These are phyloP conservation scores for Elongisporangium prolatum DNA, from an alignment of 352 stramenopile genomes.

Conservation along the genomic window DNA sequence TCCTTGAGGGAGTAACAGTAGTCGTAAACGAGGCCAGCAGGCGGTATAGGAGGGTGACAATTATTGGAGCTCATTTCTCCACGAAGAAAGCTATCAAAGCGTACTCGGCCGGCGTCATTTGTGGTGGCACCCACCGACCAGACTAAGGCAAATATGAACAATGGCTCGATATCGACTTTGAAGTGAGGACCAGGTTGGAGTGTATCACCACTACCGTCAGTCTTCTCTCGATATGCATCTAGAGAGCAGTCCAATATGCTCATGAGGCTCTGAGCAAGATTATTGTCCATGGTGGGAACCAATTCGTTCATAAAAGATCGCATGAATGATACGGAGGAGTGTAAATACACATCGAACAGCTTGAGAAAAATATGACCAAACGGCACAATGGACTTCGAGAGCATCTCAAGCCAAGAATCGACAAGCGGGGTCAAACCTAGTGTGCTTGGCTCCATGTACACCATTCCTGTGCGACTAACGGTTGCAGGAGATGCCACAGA, in stretches of 20 bases:
- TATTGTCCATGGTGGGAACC: slow-evolving; percentile 92
- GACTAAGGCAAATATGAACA: slow-evolving; percentile 92
- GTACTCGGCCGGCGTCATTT: slow-evolving; percentile 76
- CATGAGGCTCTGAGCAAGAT: slow-evolving; percentile 89
- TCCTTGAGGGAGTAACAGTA: slow-evolving; percentile 87
- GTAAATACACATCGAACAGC: slow-evolving; percentile 91
- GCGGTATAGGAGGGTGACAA: slow-evolving; percentile 47
- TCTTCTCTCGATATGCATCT: slow-evolving; percentile 59
- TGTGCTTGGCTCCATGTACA: slow-evolving; percentile 94
- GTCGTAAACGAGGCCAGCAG: slow-evolving; percentile 82
- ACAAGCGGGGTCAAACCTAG: slow-evolving; percentile 90
- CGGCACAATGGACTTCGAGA: slow-evolving; percentile 26
- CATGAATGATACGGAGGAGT: slow-evolving; percentile 83
- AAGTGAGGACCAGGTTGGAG: slow-evolving; percentile 55
- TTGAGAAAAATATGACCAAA: slow-evolving; percentile 48
- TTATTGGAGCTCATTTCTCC: slow-evolving; percentile 77
- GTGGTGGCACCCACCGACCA: slow-evolving; percentile 92
- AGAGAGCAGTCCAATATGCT: slow-evolving; percentile 91
- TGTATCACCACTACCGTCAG: slow-evolving; percentile 33
- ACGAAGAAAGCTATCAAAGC: slow-evolving; percentile 89
- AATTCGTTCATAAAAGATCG: slow-evolving; percentile 85
- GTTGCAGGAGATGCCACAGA: slow-evolving; percentile 92
- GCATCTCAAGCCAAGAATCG: slow-evolving; percentile 82
- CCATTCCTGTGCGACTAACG: slow-evolving; percentile 92
- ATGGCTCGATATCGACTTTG: slow-evolving; percentile 71